Evolutionary conservation across 257 asterid species (phyloP).

Genomic region (Solanum pennellii): DNA sequence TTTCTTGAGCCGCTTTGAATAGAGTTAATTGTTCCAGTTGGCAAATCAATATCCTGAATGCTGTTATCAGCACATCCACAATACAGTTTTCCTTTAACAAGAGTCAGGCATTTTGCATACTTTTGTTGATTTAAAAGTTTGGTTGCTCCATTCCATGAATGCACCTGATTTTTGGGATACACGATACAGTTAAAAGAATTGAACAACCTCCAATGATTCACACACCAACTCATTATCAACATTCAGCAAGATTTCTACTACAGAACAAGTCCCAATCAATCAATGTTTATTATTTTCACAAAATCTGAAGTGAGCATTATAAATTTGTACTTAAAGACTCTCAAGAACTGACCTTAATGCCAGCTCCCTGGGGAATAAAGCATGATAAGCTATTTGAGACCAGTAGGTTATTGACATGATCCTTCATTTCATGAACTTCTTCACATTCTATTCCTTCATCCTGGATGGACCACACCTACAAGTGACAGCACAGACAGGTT

Average conservation of each 20-base stretch:
- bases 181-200: not conserved
- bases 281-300: not conserved
- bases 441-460: constrained; percentile 49
- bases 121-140: constrained; percentile 49
- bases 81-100: constrained; percentile 56
- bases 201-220: not conserved
- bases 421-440: constrained; percentile 75
- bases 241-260: not conserved
- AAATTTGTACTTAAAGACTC: not conserved
- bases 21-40: constrained; percentile 44
- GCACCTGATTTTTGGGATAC: constrained; percentile 29
- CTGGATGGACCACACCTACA: constrained; percentile 52
- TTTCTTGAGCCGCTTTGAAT: constrained; percentile 68
- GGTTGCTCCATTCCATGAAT: constrained; percentile 60
- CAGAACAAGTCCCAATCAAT: not conserved
- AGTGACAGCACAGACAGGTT: not conserved
- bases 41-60: constrained; percentile 87
- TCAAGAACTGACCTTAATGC: constrained; percentile 43
- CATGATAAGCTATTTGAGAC: constrained; percentile 56
- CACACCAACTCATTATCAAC: not conserved
- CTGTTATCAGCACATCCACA: constrained; percentile 77
- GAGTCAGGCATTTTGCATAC: constrained; percentile 48
- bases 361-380: constrained; percentile 78
- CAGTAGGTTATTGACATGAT: constrained; percentile 45
- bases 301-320: not conserved